Evolutionary conservation across 192 early-diverging fungal species (phyloP), one percentile per base, ranked within the genome.

Genomic region (Entophlyctis luteolus): DNA sequence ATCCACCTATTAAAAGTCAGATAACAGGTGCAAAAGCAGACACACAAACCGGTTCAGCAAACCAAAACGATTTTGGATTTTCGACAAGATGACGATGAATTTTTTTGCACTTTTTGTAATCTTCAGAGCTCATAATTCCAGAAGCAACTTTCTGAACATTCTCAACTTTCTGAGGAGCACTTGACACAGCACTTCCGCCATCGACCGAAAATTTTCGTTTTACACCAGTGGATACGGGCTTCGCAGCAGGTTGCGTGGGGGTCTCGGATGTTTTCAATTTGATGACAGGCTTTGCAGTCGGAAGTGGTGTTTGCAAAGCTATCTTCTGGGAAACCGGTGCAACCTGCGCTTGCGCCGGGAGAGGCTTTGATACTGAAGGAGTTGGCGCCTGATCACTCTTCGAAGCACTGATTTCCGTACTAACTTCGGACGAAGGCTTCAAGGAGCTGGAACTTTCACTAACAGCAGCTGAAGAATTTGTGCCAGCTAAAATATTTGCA

Each of bases 1-100:
- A 71, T 99, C 94, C 27, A 98, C 91, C 45, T 59, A 22, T 32
- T 31, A 39, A 56, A 48, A 69, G 12, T 47, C n/a, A 59, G 55
- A 37, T n/a, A 23, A 22, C 60, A 28, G 18, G 70, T 6, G 29
- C 4, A 49, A 23, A 45, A 47, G 5, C 25, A 62, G 37, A 53
- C 55, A 3, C 27, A 22, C 50, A 10, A 39, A 66, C 63, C 18
- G 80, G 80, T 27, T 25, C 23, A 38, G 33, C 48, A 52, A 81
- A 81, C 79, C 79, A 81, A 42, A 55, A 31, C 4, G 70, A 59
- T 36, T 49, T 38, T 2, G 55, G 47, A 31, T 72, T 46, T 5
- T 48, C 48, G 25, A 65, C 32, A 4, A 81, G 33, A 29, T 39
- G 46, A 48, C 74, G 67, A 29, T 73, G 45, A 12, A 75, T 62